These are phyloP conservation scores for Kodamaea leandrae DNA, from an alignment of 805 yeast genomes.

Conservation along the genomic window DNA sequence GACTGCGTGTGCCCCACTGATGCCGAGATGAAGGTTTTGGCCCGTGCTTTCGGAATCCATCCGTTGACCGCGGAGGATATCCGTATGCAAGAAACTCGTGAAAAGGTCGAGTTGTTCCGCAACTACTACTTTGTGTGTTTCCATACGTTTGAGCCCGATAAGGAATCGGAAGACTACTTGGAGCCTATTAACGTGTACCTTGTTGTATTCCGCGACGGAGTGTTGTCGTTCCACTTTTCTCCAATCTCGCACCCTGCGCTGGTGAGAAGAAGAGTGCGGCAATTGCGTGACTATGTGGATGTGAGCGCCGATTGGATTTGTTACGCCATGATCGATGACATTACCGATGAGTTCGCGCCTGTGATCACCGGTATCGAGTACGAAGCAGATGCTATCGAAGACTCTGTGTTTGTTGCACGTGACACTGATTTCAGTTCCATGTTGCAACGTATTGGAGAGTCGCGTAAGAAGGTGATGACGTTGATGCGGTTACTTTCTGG, in stretches of 20 bases:
- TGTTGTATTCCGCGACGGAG: constrained; percentile 29
- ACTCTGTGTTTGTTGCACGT: constrained; percentile 24
- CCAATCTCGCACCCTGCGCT: constrained; percentile 29
- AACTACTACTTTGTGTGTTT: constrained; percentile 93
- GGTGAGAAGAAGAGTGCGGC: constrained; percentile 29
- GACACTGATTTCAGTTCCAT: constrained; percentile 23
- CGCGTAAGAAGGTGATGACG: constrained; percentile 29
- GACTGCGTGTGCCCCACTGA: constrained; percentile 95
- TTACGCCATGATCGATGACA: constrained; percentile 31
- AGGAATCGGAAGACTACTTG: constrained; percentile 30
- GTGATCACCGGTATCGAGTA: constrained; percentile 28
- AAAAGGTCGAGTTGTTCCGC: constrained; percentile 89
- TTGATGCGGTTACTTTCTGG: constrained; percentile 29
- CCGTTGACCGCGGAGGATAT: constrained; percentile 98
- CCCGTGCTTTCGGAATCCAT: constrained; percentile 95
- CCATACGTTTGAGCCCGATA: constrained; percentile 90
- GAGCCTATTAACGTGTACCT: constrained; percentile 30
- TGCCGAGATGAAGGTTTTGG: constrained; percentile 85
- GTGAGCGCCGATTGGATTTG: constrained; percentile 32
- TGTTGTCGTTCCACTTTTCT: constrained; percentile 27
- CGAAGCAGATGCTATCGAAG: constrained; percentile 31
- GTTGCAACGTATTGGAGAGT: constrained; percentile 27
- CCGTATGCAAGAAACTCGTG: constrained; percentile 94
- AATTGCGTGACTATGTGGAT: constrained; percentile 29
- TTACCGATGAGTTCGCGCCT: constrained; percentile 31